These are phyloP conservation scores for Gastrolobium bilobum DNA, from an alignment of 306 rosid species.

Conservation along the genomic window DNA sequence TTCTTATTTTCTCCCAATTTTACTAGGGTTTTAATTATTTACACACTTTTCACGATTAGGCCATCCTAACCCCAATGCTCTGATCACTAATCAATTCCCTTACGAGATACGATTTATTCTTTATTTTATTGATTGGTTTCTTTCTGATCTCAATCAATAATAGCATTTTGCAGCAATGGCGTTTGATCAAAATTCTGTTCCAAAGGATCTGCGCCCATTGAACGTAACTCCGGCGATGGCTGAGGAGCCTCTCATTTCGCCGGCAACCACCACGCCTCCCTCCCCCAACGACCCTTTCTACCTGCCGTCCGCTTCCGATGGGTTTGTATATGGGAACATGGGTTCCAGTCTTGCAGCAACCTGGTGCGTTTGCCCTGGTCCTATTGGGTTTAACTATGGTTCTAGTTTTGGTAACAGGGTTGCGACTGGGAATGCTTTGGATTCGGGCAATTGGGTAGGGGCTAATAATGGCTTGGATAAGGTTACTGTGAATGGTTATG, in stretches of 20 bases:
- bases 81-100: conserved; percentile 24
- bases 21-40: conserved; percentile 52
- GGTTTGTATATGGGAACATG: conserved; percentile 60
- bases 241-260: conserved; percentile 72
- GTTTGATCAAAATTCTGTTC: conserved; percentile 77
- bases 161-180: conserved; percentile 60
- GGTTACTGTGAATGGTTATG: conserved; percentile 43
- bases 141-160: conserved; percentile 16
- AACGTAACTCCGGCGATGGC: conserved; percentile 63
- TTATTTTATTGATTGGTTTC: background rate
- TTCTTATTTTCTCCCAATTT: conserved; percentile 40
- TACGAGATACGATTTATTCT: background rate
- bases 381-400: conserved; percentile 57
- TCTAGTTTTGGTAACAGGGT: conserved; percentile 53
- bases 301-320: conserved; percentile 54
- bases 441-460: conserved; percentile 57
- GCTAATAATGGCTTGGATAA: conserved; percentile 53
- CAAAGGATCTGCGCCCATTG: conserved; percentile 68
- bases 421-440: conserved; percentile 52
- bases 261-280: conserved; percentile 34
- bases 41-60: conserved; percentile 31
- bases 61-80: conserved; percentile 7
- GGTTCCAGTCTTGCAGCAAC: conserved; percentile 48
- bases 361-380: conserved; percentile 69
- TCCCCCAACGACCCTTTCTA: conserved; percentile 61